phyloP scores from a whole-genome alignment of 176 grass and related monocot species.

The Musa beccarii region DNA sequence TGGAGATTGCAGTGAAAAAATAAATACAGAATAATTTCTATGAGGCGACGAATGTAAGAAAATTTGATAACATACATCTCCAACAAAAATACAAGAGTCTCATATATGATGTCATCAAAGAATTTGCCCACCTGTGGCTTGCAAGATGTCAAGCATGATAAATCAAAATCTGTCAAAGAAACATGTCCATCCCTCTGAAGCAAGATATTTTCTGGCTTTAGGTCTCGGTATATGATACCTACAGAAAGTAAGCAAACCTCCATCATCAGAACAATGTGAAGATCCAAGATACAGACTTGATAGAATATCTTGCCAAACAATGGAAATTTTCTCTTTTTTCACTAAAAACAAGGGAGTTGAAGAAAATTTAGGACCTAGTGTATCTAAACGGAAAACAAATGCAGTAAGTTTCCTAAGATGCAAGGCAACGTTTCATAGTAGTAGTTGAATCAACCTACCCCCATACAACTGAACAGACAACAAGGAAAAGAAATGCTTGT shows the following conservation, averaged over 20 bases:
- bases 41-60: too few species aligned
- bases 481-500: too few species aligned
- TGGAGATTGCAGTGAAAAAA: too few species aligned
- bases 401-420: not conserved
- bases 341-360: not conserved
- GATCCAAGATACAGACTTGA: not conserved
- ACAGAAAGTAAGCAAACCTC: not conserved
- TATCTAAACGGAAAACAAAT: not conserved
- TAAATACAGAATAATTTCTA: too few species aligned
- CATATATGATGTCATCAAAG: constrained; percentile 3
- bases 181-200: constrained; percentile 72
- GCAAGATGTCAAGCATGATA: constrained; percentile 80
- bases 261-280: not conserved
- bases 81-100: not conserved
- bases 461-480: too few species aligned
- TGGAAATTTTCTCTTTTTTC: not conserved
- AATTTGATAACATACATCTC: too few species aligned
- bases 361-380: not conserved
- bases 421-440: not conserved
- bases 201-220: constrained; percentile 95
- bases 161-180: constrained; percentile 78
- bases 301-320: not conserved
- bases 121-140: constrained; percentile 48
- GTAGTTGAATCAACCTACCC: too few species aligned
- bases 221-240: constrained; percentile 94